Evolutionary conservation across 176 grass and related monocot species (phyloP).

Genomic region (Typha latifolia): DNA sequence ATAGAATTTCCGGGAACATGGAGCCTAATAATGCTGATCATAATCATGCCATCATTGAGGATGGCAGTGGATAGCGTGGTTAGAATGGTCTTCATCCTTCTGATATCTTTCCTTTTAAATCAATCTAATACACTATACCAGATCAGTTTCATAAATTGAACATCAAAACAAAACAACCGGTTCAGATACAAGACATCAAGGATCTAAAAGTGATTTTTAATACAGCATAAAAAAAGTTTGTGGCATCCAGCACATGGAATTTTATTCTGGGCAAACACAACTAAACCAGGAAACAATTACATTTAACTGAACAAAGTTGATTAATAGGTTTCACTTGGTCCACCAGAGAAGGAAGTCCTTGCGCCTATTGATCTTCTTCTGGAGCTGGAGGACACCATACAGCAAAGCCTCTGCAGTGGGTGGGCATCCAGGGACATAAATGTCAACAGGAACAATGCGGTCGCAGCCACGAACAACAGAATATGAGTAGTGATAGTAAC

Average conservation of each 20-base stretch:
- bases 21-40: no score
- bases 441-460: conserved; percentile 86
- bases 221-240: conserved; percentile 20
- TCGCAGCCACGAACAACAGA: conserved; percentile 93
- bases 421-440: conserved; percentile 87
- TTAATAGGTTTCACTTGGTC: conserved; percentile 51
- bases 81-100: no score
- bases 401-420: conserved; percentile 89
- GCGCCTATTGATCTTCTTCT: conserved; percentile 96
- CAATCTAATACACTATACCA: no score
- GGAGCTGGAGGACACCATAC: conserved; percentile 89
- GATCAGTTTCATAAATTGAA: no score
- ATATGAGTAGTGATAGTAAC: conserved; percentile 98
- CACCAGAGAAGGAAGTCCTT: conserved; percentile 99
- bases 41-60: no score
- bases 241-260: conserved; percentile 5
- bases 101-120: no score
- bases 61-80: no score
- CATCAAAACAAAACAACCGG: no score
- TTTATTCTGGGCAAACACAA: conserved; percentile 22
- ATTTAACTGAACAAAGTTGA: background rate
- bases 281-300: conserved; percentile 20
- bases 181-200: no score
- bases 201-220: no score
- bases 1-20: no score